Conservation (phyloP, 2,329 filamentous ascomycete species). For the Amylocarpus encephaloides region DNA sequence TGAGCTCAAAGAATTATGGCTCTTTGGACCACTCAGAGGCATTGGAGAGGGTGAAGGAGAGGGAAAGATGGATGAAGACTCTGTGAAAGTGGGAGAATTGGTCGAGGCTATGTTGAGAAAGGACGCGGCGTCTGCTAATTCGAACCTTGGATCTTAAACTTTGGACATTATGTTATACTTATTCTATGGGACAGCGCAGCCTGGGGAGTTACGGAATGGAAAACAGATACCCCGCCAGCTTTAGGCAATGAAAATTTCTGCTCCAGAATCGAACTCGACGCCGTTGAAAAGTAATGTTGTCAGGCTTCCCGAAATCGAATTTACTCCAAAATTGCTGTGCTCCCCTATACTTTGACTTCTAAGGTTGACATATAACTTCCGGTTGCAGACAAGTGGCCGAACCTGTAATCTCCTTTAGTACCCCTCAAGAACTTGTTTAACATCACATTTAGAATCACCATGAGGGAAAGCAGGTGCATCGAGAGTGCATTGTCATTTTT, state of each 20-base stretch:
- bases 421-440: too few species aligned
- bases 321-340: too few species aligned
- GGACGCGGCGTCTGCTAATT: not conserved
- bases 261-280: not conserved
- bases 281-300: not conserved
- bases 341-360: too few species aligned
- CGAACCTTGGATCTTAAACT: not conserved
- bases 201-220: not conserved
- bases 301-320: too few species aligned
- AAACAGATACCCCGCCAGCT: not conserved
- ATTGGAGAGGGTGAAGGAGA: slow-evolving; percentile 39
- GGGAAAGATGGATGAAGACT: slow-evolving; percentile 34
- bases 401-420: too few species aligned
- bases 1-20: slow-evolving; percentile 45
- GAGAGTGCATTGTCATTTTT: too few species aligned
- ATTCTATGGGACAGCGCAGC: not conserved
- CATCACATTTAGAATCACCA: too few species aligned
- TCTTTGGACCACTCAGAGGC: slow-evolving; percentile 40
- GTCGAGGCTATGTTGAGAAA: slow-evolving; percentile 20
- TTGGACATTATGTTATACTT: too few species aligned
- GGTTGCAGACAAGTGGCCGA: too few species aligned
- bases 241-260: not conserved
- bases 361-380: too few species aligned
- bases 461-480: too few species aligned
- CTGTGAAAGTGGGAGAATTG: slow-evolving; percentile 29